Base-by-base conservation (phyloP, 257 asterid genomes). In the Ajuga chamaepitys region DNA sequence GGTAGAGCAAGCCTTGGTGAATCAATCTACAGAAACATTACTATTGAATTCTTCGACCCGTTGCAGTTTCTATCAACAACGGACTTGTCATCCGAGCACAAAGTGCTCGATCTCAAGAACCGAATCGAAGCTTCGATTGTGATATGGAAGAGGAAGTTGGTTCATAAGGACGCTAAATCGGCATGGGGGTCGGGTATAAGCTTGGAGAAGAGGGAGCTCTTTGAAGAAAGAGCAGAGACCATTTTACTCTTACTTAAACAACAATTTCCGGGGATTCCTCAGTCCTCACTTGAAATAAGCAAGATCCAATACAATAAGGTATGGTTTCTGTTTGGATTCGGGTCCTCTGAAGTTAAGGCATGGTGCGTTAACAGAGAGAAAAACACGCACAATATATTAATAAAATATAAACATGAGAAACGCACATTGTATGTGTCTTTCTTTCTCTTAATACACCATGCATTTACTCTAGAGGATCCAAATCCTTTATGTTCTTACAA, bases 1-100 rank as follows among this genome's bases (percentile, higher is more conserved):
- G 98, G 98, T 46, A 81, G 88, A 77, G 75, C 82, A 42, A 85
- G 96, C 77, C 87, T 91, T 0, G 98, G 98, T 18, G 98, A 91
- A 46, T 73, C 75, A 22, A 80, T 77, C 74, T 91, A 91, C 64
- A 86, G 75, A 71, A 79, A 68, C 80, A 88, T 91, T 50, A 91
- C 98, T 0, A 77, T 75, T 0, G 98, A 91, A 41, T 83, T 74
- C 59, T 91, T 91, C 9, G 96, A 91, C 60, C 95, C 95, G 0
- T 75, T 74, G 58, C 83, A 78, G 48, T 85, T 91, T 73, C 89
- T 91, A 38, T 78, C 82, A 1, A 72, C 81, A 6, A 51, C 86
- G 94, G 91, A 86, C 79, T 18, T 88, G 82, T 76, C 95, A 1
- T 75, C 96, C 1, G 98, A 91, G 73, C 96, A 88, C 85, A 81